Evolutionary conservation across 805 yeast species (phyloP), one percentile per base, ranked within the genome.

Genomic region (Komagataella pseudopastoris): DNA sequence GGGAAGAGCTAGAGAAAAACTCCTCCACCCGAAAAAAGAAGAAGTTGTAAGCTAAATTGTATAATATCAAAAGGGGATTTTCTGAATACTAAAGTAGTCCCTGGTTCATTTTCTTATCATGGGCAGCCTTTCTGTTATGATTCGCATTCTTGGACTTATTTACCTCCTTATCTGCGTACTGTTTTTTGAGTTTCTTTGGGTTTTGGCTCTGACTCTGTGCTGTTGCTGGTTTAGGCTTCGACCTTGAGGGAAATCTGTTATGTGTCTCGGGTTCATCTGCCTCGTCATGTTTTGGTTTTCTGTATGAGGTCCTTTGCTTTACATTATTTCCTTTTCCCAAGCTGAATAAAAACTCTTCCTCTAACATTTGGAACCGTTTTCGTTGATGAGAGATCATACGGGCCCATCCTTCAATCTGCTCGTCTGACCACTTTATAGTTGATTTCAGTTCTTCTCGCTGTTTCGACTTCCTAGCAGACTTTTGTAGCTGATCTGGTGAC

Each of bases 321-420:
- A 56, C 48, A 5, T 55, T 49, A 51, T 65, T 65, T 45, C 62
- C 51, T 2, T 62, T 56, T 1, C 60, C 61, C 36, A 79, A 80
- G 55, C 63, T 68, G 53, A 75, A 74, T 70, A 79, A 69, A 57
- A 70, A 81, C 55, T 75, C 75, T 50, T 81, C 83, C 58, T 86
- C 95, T 52, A 86, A 62, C 2, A 78, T 53, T 57, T 76, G 75
- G 56, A 77, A 82, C 52, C 85, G 71, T 47, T 71, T 71, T 0
- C 93, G 88, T 46, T 81, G 77, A 58, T 77, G 77, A 50, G 78
- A 73, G 17, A 89, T 62, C 84, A 85, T 84, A 52, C 85, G 69
- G 1, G 84, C 83, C 97, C 97, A 91, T 0, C 96, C 96, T 71
- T 90, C 96, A 49, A 91, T 79, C 62, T 88, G 96, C 60, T 88